Conservation (phyloP, 1,284 basidiomycete genomes). For the Moesziomyces aphidis region DNA sequence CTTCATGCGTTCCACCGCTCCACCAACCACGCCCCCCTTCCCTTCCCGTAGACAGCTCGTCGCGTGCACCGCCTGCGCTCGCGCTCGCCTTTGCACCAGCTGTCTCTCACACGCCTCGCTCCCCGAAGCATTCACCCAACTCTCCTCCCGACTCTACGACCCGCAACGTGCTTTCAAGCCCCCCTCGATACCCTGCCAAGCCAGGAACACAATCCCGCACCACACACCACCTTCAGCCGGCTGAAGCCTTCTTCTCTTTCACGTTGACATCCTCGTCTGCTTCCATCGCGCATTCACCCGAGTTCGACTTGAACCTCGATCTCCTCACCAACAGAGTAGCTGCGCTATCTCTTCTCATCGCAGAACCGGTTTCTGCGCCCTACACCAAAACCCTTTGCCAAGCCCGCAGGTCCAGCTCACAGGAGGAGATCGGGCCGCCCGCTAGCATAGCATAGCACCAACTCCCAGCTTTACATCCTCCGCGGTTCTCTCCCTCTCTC, state of each 20-base stretch:
- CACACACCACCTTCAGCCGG: conserved; percentile 19
- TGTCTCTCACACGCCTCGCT: background rate
- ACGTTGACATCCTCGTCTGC: background rate
- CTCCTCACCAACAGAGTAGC: background rate
- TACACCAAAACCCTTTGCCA: background rate
- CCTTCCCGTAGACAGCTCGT: background rate
- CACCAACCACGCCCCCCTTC: background rate
- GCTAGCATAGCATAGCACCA: background rate
- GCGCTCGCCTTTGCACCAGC: background rate
- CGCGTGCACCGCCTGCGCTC: background rate
- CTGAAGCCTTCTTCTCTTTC: conserved; percentile 9
- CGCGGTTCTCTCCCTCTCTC: too few species aligned
- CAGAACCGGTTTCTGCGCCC: background rate
- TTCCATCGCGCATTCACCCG: background rate
- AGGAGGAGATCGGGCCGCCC: conserved; percentile 11
- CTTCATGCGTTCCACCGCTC: background rate
- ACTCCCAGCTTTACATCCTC: background rate
- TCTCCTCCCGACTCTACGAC: too few species aligned
- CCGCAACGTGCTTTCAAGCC: too few species aligned
- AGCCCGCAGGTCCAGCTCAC: conserved; percentile 13
- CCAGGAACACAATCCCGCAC: background rate
- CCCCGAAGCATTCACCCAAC: background rate
- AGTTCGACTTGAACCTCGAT: background rate
- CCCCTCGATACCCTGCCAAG: too few species aligned
- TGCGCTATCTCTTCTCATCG: background rate